Evolutionary conservation across 1,284 basidiomycete species (phyloP).

Genomic region (Thecaphora thlaspeos): DNA sequence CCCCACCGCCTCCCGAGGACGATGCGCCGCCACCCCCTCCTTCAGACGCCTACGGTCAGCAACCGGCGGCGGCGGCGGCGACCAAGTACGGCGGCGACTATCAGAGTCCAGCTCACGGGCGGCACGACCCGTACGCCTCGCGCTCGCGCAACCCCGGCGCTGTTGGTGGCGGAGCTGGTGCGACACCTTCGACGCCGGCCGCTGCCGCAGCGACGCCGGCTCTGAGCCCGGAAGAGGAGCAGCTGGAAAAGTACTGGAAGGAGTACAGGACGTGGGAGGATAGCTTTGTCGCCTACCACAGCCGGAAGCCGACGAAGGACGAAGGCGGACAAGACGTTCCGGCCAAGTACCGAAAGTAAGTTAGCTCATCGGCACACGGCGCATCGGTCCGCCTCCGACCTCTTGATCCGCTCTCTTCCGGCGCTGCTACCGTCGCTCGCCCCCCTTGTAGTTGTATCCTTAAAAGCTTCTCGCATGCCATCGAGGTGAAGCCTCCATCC

Average conservation of each 20-base stretch:
- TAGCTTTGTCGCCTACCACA: conserved; percentile 52
- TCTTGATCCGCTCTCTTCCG: too few relatives aligned
- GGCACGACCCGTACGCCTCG: background rate
- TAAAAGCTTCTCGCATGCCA: too few relatives aligned
- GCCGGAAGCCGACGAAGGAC: conserved; percentile 46
- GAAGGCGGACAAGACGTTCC: conserved; percentile 55
- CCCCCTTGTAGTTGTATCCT: too few relatives aligned
- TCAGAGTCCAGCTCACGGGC: too few relatives aligned
- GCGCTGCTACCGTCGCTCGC: too few relatives aligned
- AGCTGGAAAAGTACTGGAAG: conserved; percentile 55
- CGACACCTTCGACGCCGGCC: too few relatives aligned
- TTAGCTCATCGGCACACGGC: background rate
- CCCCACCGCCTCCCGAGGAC: conserved; percentile 42
- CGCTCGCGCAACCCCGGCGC: background rate
- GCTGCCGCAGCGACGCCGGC: conserved; percentile 9
- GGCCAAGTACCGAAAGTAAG: conserved; percentile 38
- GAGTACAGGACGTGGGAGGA: conserved; percentile 55
- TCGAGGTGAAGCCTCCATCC: too few relatives aligned
- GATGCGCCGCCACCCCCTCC: conserved; percentile 38
- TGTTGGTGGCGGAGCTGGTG: background rate
- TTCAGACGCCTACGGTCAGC: conserved; percentile 7
- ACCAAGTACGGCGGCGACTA: too few relatives aligned
- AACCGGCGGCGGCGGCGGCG: too few relatives aligned
- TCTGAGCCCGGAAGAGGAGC: conserved; percentile 40
- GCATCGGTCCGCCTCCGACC: too few relatives aligned